Conservation (phyloP, 805 yeast genomes). For the Tetrapisispora iriomotensis region DNA sequence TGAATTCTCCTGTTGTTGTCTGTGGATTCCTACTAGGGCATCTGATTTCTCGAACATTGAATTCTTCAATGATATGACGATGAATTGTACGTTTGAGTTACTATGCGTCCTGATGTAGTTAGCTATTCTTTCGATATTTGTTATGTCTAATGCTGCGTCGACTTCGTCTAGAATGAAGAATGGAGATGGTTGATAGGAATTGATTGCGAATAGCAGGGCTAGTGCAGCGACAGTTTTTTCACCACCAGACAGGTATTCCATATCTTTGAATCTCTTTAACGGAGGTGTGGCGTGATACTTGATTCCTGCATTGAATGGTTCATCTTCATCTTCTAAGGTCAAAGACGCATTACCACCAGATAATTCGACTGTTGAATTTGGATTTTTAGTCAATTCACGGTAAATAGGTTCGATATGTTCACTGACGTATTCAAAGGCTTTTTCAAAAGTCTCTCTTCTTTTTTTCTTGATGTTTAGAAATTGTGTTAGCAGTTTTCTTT, state of each 20-base stretch:
- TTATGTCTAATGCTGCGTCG: constrained; percentile 93
- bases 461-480: constrained; percentile 51
- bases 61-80: constrained; percentile 85
- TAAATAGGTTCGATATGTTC: constrained; percentile 64
- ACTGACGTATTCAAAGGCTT: constrained; percentile 70
- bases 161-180: constrained; percentile 94
- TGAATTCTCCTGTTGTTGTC: constrained; percentile 65
- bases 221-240: constrained; percentile 95
- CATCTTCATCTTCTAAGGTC: constrained; percentile 79
- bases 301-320: constrained; percentile 75
- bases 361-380: constrained; percentile 48
- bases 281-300: constrained; percentile 96
- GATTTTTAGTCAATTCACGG: constrained; percentile 67
- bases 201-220: constrained; percentile 84
- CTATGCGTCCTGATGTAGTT: constrained; percentile 68
- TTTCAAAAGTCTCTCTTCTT: constrained; percentile 55
- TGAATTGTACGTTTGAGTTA: constrained; percentile 75
- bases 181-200: constrained; percentile 86
- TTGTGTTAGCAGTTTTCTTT: constrained; percentile 41
- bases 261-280: constrained; percentile 81
- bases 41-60: constrained; percentile 81
- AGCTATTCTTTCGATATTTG: constrained; percentile 82
- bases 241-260: constrained; percentile 91
- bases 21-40: constrained; percentile 84
- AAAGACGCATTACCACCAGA: constrained; percentile 91